Percentiles rank a stretch among this genome's conserved stretches.
Evolutionary conservation across 192 early-diverging fungal genomes (phyloP).

Genomic region (Backusella morwellensis): DNA sequence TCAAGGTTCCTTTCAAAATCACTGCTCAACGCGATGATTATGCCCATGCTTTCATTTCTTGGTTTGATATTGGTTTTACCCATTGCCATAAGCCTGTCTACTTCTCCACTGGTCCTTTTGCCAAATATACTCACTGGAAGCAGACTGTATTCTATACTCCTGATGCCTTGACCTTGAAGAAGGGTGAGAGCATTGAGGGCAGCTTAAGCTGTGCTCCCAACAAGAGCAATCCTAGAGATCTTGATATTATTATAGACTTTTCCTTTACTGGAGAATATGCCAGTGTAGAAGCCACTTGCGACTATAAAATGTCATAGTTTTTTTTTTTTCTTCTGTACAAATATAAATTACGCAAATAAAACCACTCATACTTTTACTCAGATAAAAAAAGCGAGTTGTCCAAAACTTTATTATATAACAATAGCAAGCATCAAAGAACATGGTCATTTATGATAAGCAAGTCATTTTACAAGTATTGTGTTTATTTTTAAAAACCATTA

Average conservation of each 20-base stretch:
- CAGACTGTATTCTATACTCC: constrained; percentile 96
- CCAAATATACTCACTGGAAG: constrained; percentile 98
- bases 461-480: too few species aligned
- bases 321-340: background rate
- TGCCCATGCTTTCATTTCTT: constrained; percentile 89
- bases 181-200: constrained; percentile 65
- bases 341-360: background rate
- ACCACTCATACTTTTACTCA: background rate
- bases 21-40: constrained; percentile 78
- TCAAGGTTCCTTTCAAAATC: constrained; percentile 80
- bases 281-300: constrained; percentile 17
- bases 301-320: constrained; percentile 33
- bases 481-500: too few species aligned
- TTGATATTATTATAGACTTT: constrained; percentile 85
- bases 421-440: too few species aligned
- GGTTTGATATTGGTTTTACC: constrained; percentile 96
- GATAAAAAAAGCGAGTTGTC: background rate
- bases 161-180: constrained; percentile 70
- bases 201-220: constrained; percentile 64
- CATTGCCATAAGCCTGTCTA: constrained; percentile 85
- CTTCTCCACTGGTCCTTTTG: constrained; percentile 79
- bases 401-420: too few species aligned
- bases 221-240: constrained; percentile 85
- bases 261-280: constrained; percentile 53
- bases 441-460: too few species aligned